phyloP scores from a whole-genome alignment of 768 basidiomycete species.

The Xerocomellus amylosporus region DNA sequence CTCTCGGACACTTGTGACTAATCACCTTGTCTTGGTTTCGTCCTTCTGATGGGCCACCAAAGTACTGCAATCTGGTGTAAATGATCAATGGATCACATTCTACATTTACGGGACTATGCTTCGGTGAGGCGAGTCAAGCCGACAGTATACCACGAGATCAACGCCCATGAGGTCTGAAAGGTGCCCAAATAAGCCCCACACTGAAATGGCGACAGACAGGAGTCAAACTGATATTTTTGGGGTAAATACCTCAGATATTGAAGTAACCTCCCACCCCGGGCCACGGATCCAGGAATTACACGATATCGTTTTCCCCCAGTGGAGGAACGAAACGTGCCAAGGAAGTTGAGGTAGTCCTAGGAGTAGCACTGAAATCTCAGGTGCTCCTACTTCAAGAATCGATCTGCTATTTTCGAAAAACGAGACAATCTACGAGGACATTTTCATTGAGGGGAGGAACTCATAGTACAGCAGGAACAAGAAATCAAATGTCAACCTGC shows the following conservation, averaged over 20 bases:
- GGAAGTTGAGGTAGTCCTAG: background rate
- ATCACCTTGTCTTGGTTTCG: background rate
- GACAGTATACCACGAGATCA: background rate
- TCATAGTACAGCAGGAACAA: conserved; percentile 29
- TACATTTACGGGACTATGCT: background rate
- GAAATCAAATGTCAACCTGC: conserved; percentile 39
- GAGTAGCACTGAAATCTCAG: conserved; percentile 7
- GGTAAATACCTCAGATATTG: background rate
- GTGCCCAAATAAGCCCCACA: background rate
- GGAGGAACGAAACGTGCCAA: background rate
- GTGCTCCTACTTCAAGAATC: conserved; percentile 19
- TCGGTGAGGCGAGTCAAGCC: background rate
- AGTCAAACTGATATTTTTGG: background rate
- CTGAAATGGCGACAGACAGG: conserved; percentile 11
- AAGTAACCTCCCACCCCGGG: conserved; percentile 11
- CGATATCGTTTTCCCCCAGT: background rate
- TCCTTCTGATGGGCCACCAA: conserved; percentile 1
- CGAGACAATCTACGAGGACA: conserved; percentile 33
- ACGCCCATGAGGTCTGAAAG: background rate
- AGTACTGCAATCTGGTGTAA: background rate
- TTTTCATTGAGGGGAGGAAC: conserved; percentile 34
- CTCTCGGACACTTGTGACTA: background rate
- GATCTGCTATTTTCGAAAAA: conserved; percentile 22
- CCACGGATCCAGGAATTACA: background rate
- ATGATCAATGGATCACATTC: background rate